These are phyloP conservation scores for Alnus glutinosa DNA, from an alignment of 306 rosid genomes.

Conservation along the genomic window DNA sequence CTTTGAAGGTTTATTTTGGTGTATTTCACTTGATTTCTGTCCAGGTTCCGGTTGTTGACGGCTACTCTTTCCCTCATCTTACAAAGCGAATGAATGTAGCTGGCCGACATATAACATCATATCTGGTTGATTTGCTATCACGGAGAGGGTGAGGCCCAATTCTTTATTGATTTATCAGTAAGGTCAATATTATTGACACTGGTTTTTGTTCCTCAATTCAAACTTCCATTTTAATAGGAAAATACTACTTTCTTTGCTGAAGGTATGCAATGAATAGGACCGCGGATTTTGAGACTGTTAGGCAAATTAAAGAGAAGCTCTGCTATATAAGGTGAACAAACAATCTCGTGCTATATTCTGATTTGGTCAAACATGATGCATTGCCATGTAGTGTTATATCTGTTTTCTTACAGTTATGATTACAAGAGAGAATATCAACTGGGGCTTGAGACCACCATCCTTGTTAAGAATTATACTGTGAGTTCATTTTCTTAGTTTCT, in stretches of 20 bases:
- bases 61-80: conserved; percentile 96
- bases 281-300: conserved; percentile 96
- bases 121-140: conserved; percentile 96
- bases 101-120: conserved; percentile 96
- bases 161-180: conserved; percentile 25
- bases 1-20: background rate
- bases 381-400: conserved; percentile 25
- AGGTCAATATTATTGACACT: conserved; percentile 20
- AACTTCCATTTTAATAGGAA: conserved; percentile 29
- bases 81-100: conserved; percentile 99
- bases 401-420: conserved; percentile 70
- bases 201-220: conserved; percentile 14
- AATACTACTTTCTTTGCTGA: conserved; percentile 34
- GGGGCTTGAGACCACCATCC: conserved; percentile 99
- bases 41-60: conserved; percentile 99
- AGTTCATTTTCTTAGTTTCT: conserved; percentile 38
- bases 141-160: conserved; percentile 82
- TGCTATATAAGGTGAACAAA: conserved; percentile 81
- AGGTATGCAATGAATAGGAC: conserved; percentile 93
- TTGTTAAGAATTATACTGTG: conserved; percentile 92
- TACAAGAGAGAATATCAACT: conserved; percentile 98
- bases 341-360: conserved; percentile 20
- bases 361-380: conserved; percentile 17
- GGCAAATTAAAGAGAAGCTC: conserved; percentile 97
- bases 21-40: conserved; percentile 9